Base-by-base conservation (phyloP, 345 rosid genomes). In the Camelina laxa region DNA sequence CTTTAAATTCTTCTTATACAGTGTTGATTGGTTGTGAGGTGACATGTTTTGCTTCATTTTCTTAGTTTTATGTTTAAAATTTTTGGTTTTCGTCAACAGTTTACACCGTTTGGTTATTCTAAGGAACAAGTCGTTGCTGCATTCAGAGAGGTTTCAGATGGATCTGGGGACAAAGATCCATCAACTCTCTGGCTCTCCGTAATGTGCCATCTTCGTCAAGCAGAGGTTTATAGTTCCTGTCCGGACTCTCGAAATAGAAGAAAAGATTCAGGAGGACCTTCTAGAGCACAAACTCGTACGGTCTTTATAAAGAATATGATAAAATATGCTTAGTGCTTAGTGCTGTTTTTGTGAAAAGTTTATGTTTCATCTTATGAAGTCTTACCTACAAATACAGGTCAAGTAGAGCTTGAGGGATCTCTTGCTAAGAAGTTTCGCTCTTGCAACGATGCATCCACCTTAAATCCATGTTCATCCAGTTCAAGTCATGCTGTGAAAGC, bases 151-250 rank as follows among this genome's bases (percentile, higher is more conserved):
- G 89, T 86, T 65, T 86, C 87, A 63, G 82, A 84, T 78, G 80
- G 84, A 72, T 83, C 92, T 31, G 72, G 63, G 59, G 77, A 73
- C 70, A 83, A 84, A 80, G 91, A 86, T 65, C 83, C 84, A 27
- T 82, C 90, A 20, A 79, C 87, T 50, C 81, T 89, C 54, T 87
- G 87, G 93, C 87, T 85, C 27, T 79, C 87, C 3, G 90, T 87
- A 35, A 68, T 86, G 74, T 88, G 91, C 76, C 84, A 57, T 75
- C 96, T 91, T 48, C 90, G 82, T 70, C 91, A 93, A 84, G 83
- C 81, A 73, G 82, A 81, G 72, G 82, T 88, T 67, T 91, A 88
- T 67, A 82, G 79, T 59, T 74, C 70, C 20, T 33, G 72, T 67
- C 57, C 74, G 33, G 78, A 74, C 61, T 76, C 84, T 76, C 74